A percentile compares a stretch with the other conserved stretches of the same genome.
phyloP scores from a whole-genome alignment of 331 rosid genomes.

The Ulmus americana region DNA sequence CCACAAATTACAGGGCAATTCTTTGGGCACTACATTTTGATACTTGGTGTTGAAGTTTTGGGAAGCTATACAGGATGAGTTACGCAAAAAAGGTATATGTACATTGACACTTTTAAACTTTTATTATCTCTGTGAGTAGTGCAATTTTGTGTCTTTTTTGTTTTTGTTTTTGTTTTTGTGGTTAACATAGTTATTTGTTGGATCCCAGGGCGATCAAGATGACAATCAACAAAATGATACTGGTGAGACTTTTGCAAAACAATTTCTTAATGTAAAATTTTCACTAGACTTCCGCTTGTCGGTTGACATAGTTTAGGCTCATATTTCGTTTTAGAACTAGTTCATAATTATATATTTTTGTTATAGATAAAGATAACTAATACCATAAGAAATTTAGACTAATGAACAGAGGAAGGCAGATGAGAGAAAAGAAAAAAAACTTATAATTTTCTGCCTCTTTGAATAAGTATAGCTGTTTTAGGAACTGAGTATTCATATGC shows the following conservation, averaged over 20 bases:
- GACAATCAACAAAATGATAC: slow-evolving; percentile 35
- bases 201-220: slow-evolving; percentile 33
- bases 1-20: slow-evolving; percentile 27
- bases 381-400: too few species aligned
- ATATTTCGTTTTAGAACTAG: not conserved
- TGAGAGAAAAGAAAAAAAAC: too few species aligned
- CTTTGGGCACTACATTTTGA: slow-evolving; percentile 6
- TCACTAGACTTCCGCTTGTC: not conserved
- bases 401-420: too few species aligned
- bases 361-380: too few species aligned
- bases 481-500: too few species aligned
- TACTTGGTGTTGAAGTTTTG: slow-evolving; percentile 2
- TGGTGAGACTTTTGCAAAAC: slow-evolving; percentile 31
- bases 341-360: too few species aligned
- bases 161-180: not conserved
- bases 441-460: too few species aligned
- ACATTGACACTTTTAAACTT: not conserved
- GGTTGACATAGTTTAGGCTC: not conserved
- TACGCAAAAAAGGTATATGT: slow-evolving; percentile 23
- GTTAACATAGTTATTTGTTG: slow-evolving; percentile 13
- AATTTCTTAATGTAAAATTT: not conserved
- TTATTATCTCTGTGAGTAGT: not conserved
- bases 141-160: too few species aligned
- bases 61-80: slow-evolving; percentile 29
- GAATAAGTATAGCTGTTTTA: too few species aligned